Conservation (phyloP, 2,329 filamentous ascomycete genomes). For the Colletotrichum salicis region DNA sequence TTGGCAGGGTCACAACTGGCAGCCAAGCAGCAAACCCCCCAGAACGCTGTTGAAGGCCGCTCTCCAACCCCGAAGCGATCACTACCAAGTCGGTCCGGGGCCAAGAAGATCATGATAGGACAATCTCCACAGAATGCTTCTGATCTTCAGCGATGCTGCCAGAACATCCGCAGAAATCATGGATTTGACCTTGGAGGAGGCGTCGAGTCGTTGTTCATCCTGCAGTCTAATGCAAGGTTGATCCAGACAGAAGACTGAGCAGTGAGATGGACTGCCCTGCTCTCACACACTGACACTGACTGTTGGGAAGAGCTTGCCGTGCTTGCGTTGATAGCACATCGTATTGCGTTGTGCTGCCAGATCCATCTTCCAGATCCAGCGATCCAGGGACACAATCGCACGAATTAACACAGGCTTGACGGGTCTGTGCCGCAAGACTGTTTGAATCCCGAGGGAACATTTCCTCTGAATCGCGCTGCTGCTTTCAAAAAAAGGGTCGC, state of each 20-base stretch:
- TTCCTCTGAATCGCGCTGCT: background rate
- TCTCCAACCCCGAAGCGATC: conserved; percentile 25
- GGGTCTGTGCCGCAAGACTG: conserved; percentile 2
- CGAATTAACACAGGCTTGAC: background rate
- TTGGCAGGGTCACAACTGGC: background rate
- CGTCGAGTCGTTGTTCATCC: conserved; percentile 3
- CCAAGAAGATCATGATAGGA: conserved; percentile 29
- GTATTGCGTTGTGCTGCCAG: conserved; percentile 6
- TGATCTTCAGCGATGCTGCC: conserved; percentile 24
- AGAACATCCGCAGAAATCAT: conserved; percentile 1
- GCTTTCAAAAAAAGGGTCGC: conserved; percentile 1
- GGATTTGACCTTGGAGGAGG: conserved; percentile 4
- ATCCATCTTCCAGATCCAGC: background rate
- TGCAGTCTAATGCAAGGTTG: conserved; percentile 25
- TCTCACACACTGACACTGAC: background rate
- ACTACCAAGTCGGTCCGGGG: conserved; percentile 14
- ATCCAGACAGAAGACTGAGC: conserved; percentile 7
- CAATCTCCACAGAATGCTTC: conserved; percentile 26
- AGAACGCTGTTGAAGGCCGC: background rate
- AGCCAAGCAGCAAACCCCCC: background rate
- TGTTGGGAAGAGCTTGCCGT: background rate
- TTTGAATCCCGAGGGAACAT: conserved; percentile 11
- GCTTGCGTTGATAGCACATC: conserved; percentile 3
- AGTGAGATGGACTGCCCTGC: background rate
- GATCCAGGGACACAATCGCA: background rate